Evolutionary conservation across 768 basidiomycete species (phyloP).

Genomic region (Coprinopsis cinerea): DNA sequence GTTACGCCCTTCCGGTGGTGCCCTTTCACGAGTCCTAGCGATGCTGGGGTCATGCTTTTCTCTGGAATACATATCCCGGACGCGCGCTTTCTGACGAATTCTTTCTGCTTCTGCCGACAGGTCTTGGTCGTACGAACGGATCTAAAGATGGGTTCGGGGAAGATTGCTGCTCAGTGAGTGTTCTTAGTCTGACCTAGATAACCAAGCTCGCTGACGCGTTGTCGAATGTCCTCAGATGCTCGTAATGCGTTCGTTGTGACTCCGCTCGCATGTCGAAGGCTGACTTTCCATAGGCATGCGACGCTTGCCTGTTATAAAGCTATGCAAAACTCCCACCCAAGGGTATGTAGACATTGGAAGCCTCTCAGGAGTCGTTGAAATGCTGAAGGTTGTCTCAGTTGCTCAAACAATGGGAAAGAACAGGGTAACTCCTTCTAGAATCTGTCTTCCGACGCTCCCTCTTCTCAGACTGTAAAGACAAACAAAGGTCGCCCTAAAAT

Average conservation of each 20-base stretch:
- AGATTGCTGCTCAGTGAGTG: conserved; percentile 73
- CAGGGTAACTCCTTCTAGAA: conserved; percentile 53
- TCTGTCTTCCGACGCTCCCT: not conserved
- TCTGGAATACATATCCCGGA: no score
- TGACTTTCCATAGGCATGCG: conserved; percentile 60
- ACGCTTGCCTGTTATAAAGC: conserved; percentile 93
- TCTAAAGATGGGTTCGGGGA: conserved; percentile 54
- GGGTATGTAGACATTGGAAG: conserved; percentile 12
- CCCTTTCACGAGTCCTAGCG: no score
- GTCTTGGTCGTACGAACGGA: conserved; percentile 46
- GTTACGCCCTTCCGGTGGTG: no score
- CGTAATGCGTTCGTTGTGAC: conserved; percentile 3
- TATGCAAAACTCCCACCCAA: conserved; percentile 64
- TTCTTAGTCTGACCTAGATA: not conserved
- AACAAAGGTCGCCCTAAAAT: conserved; percentile 92
- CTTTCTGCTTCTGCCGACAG: no score
- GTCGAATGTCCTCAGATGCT: conserved; percentile 6
- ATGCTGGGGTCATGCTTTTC: no score
- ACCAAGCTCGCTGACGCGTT: not conserved
- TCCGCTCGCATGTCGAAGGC: not conserved
- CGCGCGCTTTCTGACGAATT: not conserved
- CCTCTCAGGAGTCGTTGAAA: not conserved
- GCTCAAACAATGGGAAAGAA: conserved; percentile 81
- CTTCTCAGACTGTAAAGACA: conserved; percentile 46
- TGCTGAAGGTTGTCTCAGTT: conserved; percentile 25